Conservation (phyloP, 2,329 filamentous ascomycete genomes). For the Ceratocystis eucalypticola region DNA sequence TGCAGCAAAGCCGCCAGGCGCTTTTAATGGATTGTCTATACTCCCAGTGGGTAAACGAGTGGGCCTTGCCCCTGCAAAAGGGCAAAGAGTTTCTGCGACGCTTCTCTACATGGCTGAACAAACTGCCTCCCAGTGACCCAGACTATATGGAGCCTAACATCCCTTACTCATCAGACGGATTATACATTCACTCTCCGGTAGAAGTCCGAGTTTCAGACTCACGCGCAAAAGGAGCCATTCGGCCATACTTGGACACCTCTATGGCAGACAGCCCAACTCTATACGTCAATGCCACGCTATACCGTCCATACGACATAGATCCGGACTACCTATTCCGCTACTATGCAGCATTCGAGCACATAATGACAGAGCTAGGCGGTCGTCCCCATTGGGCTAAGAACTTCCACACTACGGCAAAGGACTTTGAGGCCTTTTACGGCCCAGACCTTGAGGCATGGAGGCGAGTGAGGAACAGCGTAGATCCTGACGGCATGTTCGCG, state of each 20-base stretch:
- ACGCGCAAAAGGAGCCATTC: constrained; percentile 26
- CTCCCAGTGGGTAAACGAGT: constrained; percentile 97
- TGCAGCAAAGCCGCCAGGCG: constrained; percentile 67
- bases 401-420: constrained; percentile 48
- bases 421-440: constrained; percentile 57
- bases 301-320: constrained; percentile 65
- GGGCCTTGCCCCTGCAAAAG: constrained; percentile 75
- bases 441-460: constrained; percentile 53
- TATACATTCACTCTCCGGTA: constrained; percentile 81
- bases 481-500: constrained; percentile 75
- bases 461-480: constrained; percentile 52
- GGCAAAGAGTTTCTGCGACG: constrained; percentile 78
- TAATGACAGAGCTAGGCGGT: constrained; percentile 75
- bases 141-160: constrained; percentile 54
- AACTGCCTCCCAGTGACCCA: constrained; percentile 45
- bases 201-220: constrained; percentile 81
- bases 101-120: constrained; percentile 73
- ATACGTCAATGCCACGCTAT: constrained; percentile 82
- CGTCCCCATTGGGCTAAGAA: constrained; percentile 91
- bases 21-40: constrained; percentile 95
- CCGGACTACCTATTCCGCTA: constrained; percentile 65
- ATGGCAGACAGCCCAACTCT: constrained; percentile 55
- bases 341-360: constrained; percentile 80
- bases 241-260: constrained; percentile 56
- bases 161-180: constrained; percentile 62